A percentile compares a stretch with the other conserved stretches of the same genome.
phyloP scores from a whole-genome alignment of 768 basidiomycete species.

The Fibroporia radiculosa region DNA sequence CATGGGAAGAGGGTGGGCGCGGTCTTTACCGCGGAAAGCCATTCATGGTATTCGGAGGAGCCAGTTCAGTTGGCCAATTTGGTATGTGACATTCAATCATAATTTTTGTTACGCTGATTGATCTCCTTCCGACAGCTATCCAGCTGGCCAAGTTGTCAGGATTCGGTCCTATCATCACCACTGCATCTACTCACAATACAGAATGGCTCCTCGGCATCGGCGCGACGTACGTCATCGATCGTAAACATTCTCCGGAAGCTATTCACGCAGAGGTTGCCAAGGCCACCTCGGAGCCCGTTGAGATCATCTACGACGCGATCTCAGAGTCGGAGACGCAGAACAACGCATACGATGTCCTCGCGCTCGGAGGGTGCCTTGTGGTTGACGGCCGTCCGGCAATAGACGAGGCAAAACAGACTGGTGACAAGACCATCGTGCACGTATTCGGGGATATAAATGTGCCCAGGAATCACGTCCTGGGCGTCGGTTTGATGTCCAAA shows the following conservation, averaged over 20 bases:
- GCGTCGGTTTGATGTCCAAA: conserved; percentile 10
- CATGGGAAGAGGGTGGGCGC: conserved; percentile 17
- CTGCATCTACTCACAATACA: conserved; percentile 19
- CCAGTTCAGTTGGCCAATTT: conserved; percentile 20
- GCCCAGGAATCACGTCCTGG: conserved; percentile 1
- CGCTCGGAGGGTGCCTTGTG: conserved; percentile 11
- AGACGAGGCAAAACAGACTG: not conserved
- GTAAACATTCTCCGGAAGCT: conserved; percentile 5
- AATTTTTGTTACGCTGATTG: not conserved
- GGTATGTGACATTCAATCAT: conserved; percentile 9
- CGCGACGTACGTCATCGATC: conserved; percentile 24
- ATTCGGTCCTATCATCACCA: conserved; percentile 24
- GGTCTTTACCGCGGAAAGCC: conserved; percentile 16
- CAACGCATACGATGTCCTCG: conserved; percentile 11
- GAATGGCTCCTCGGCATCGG: conserved; percentile 18
- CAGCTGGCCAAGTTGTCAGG: conserved; percentile 22
- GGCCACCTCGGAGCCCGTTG: conserved; percentile 12
- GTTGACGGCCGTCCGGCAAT: conserved; percentile 8
- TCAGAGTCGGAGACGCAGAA: conserved; percentile 10
- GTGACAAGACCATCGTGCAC: conserved; percentile 7
- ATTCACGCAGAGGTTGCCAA: conserved; percentile 4
- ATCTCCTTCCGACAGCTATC: conserved; percentile 16
- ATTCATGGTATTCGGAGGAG: conserved; percentile 19
- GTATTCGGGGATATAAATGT: conserved; percentile 6
- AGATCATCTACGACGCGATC: conserved; percentile 15